phyloP scores from a whole-genome alignment of 2,329 filamentous ascomycete genomes.

The Fusarium coicis region DNA sequence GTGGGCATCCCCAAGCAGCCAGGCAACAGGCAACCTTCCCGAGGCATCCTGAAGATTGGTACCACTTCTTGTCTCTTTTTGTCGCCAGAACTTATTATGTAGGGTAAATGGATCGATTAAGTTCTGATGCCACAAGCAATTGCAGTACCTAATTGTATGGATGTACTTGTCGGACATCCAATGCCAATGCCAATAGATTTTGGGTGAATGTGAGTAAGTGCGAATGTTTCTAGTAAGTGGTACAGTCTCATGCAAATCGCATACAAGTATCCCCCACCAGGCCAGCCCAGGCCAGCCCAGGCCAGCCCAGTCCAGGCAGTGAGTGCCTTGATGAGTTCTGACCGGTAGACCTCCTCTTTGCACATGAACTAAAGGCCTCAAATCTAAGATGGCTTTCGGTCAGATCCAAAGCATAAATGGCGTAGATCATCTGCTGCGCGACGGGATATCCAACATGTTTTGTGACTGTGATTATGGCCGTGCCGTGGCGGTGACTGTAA shows the following conservation, averaged over 20 bases:
- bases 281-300: neutral
- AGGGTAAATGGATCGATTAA: conserved; percentile 2
- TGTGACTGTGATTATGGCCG: neutral
- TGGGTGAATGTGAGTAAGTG: neutral
- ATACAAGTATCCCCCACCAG: neutral
- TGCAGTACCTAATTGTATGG: neutral
- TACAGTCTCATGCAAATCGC: neutral
- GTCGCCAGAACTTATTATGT: neutral
- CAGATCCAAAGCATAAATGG: conserved; percentile 5
- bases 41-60: neutral
- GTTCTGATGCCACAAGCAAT: neutral
- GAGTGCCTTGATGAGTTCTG: neutral
- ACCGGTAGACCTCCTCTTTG: neutral
- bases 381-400: conserved; percentile 20
- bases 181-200: neutral
- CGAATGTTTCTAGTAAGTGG: neutral
- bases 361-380: conserved; percentile 15
- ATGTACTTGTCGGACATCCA: neutral
- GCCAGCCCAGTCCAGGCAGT: neutral
- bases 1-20: neutral
- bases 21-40: neutral
- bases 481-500: too few species aligned
- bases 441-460: neutral
- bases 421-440: neutral
- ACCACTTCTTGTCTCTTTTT: neutral